phyloP scores from a whole-genome alignment of 2,329 filamentous ascomycete species.

The Trichoderma guizhouense region DNA sequence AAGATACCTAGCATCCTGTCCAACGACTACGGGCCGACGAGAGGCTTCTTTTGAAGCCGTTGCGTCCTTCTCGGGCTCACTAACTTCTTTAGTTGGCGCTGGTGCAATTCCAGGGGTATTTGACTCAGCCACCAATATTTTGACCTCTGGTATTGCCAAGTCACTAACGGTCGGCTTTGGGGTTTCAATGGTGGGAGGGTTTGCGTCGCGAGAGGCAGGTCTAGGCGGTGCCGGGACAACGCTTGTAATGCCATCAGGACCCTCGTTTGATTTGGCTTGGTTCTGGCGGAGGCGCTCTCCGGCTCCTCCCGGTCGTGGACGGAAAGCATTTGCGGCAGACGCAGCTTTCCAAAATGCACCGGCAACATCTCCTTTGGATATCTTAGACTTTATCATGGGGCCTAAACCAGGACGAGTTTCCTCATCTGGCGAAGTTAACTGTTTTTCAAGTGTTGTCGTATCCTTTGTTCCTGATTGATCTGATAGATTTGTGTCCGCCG shows the following conservation, averaged over 20 bases:
- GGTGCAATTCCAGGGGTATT: constrained; percentile 41
- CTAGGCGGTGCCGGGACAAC: constrained; percentile 77
- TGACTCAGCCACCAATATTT: constrained; percentile 50
- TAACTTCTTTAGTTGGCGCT: constrained; percentile 23
- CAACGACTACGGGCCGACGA: constrained; percentile 60
- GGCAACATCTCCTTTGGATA: constrained; percentile 68
- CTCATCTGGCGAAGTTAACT: constrained; percentile 26
- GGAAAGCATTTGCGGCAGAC: constrained; percentile 61
- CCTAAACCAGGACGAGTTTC: constrained; percentile 70
- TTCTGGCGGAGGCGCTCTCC: constrained; percentile 71
- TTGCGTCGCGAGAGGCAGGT: constrained; percentile 38
- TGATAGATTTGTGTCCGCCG: neutral
- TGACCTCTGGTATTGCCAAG: constrained; percentile 54
- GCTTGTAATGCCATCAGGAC: constrained; percentile 83
- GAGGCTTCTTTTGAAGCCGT: constrained; percentile 44
- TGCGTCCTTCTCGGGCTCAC: constrained; percentile 29
- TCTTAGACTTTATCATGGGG: constrained; percentile 84
- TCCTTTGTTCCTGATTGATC: neutral
- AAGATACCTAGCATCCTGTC: constrained; percentile 77
- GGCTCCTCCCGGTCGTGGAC: constrained; percentile 82
- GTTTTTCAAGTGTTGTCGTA: neutral
- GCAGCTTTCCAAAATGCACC: constrained; percentile 73
- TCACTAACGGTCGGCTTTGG: constrained; percentile 33
- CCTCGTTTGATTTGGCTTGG: constrained; percentile 57
- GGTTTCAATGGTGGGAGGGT: constrained; percentile 25